phyloP scores from a whole-genome alignment of 768 basidiomycete genomes.

The Amanita muscaria region DNA sequence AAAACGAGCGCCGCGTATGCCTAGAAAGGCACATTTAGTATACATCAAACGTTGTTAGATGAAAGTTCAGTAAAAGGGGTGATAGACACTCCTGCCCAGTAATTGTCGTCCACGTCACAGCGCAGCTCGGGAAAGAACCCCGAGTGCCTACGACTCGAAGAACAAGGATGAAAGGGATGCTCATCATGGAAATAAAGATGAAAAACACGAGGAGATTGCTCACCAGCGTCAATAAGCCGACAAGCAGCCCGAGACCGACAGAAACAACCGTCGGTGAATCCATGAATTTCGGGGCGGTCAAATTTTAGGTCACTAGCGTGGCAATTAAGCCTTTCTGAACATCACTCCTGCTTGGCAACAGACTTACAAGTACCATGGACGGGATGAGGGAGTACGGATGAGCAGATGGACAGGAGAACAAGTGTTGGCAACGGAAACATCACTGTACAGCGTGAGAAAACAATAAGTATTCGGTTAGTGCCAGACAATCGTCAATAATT shows the following conservation, averaged over 20 bases:
- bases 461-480: neutral
- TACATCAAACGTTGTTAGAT: neutral
- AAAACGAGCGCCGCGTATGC: conserved; percentile 60
- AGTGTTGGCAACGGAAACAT: too few species aligned
- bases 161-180: conserved; percentile 91
- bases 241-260: conserved; percentile 24
- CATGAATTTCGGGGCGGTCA: conserved; percentile 1
- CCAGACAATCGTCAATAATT: conserved; percentile 1
- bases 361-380: conserved; percentile 5
- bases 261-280: conserved; percentile 24
- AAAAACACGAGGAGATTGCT: conserved; percentile 16
- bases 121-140: conserved; percentile 26
- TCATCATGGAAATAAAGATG: conserved; percentile 9
- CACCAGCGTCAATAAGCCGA: conserved; percentile 27
- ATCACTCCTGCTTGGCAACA: conserved; percentile 10
- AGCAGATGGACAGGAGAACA: too few species aligned
- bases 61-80: conserved; percentile 21
- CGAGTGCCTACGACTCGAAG: conserved; percentile 67
- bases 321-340: conserved; percentile 1
- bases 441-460: conserved; percentile 15
- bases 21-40: conserved; percentile 29
- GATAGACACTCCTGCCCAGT: conserved; percentile 37
- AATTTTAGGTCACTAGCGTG: neutral
- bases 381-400: neutral
- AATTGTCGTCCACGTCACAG: conserved; percentile 55